Conservation (phyloP, 768 basidiomycete species). For the Suillus paluster region DNA sequence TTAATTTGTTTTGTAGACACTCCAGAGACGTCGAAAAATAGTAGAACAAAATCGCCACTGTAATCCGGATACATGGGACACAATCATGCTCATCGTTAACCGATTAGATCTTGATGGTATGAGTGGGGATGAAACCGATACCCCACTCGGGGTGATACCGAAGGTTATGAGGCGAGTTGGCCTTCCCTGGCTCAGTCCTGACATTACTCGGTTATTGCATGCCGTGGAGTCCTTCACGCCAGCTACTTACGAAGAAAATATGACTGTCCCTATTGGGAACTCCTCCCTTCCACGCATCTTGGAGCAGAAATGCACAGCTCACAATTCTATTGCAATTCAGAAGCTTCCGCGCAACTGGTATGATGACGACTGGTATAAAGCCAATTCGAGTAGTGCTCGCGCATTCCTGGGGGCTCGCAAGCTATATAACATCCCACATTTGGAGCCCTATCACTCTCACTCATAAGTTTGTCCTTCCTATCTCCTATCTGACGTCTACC, state of each 20-base stretch:
- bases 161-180: not conserved
- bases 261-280: not conserved
- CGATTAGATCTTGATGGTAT: conserved; percentile 11
- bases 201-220: not conserved
- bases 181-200: too few relatives aligned
- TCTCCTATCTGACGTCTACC: too few relatives aligned
- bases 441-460: not conserved
- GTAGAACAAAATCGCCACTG: not conserved
- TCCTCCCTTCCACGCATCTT: not conserved
- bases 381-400: not conserved
- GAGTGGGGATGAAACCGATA: conserved; percentile 15
- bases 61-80: conserved; percentile 8
- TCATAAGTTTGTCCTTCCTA: too few relatives aligned
- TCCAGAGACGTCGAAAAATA: conserved; percentile 1
- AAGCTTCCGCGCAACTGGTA: not conserved
- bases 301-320: not conserved
- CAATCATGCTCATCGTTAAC: not conserved
- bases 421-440: not conserved
- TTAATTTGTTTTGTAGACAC: conserved; percentile 12
- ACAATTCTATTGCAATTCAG: not conserved
- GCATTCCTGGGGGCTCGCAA: not conserved
- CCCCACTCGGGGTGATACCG: not conserved
- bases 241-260: not conserved
- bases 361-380: not conserved
- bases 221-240: not conserved